Base-by-base conservation (phyloP, 306 rosid genomes). In the Benincasa hispida region DNA sequence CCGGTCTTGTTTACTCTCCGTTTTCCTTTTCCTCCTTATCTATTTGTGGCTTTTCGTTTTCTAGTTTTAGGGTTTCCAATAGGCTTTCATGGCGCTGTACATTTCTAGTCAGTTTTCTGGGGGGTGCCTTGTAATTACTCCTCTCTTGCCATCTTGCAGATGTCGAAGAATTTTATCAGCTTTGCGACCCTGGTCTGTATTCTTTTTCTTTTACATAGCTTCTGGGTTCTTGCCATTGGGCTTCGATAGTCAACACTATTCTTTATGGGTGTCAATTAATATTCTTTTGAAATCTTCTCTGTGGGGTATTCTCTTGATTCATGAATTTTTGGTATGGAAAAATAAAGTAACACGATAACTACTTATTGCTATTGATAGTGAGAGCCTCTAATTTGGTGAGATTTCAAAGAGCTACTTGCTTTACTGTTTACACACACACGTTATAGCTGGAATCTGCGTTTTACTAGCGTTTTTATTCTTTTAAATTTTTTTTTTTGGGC, bases 141-240 rank as follows among this genome's bases (percentile, higher is more conserved):
- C n/a, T 45, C 30, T 54, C 48, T 76, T 18, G 19, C 13, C 59
- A 21, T 34, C 39, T 25, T 53, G 82, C 89, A 91, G 93, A 91
- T 75, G 87, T 85, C 21, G 89, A 77, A 39, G 82, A 83, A 51
- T 91, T 91, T 75, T 89, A 77, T 74, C 83, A 74, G 78, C 89
- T 81, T 85, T 88, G 91, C 72, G 90, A 91, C 86, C 96, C 93
- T 63, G 90, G 93, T 89, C 80, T 65, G 21, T 77, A 24, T 35
- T 27, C 34, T 61, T 22, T 53, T 45, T 35, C 21, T 30, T 55
- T 74, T 63, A 27, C 27, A 12, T 57, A 32, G 3, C 6, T 45
- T 24, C 22, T 13, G 19, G 69, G 13, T 45, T 22, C 32, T 68
- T 39, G 55, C 12, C 10, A 41, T 41, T 68, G 55, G 34, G 55